Base-by-base conservation (phyloP, 306 rosid species). In the Malus sylvestris region DNA sequence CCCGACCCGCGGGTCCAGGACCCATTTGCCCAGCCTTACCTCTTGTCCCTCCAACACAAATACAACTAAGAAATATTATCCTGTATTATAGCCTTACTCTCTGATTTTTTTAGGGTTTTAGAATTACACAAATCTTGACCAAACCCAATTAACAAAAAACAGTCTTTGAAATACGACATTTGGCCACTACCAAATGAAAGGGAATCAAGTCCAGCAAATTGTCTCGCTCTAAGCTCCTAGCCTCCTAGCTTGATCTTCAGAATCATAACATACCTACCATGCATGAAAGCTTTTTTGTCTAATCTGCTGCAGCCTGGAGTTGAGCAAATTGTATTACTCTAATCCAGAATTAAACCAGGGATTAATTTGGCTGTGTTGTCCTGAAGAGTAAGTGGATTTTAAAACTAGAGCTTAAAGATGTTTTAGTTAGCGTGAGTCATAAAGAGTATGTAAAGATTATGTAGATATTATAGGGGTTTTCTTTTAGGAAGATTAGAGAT, bases 91-190 rank as follows among this genome's bases (percentile, higher is more conserved):
- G 55, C 55, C 55, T 15, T 15, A 15, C 55, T 5, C 46, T 46
- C 35, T 71, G 18, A 61, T 73, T 71, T n/a, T 14, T 60, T 72
- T 46, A 32, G 33, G 49, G 6, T n/a, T 68, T 38, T 72, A 64
- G 81, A 67, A 67, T 72, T 68, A 71, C 72, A 15, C 67, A 57
- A 49, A 33, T 32, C 65, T 72, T 57, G 52, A 66, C 64, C 73
- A 25, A 76, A 40, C 58, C 64, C 32, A 45, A n/a, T 27, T 46
- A 32, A 32, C 62, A 23, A 1, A 23, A 45, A 60, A 18, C 58
- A 61, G 42, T 35, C 42, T 42, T 73, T 25, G 64, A 69, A 30
- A 11, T 23, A 30, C 14, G 13, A 32, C 9, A 18, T 20, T 13
- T 25, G 59, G 27, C 42, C 42, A 25, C 57, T 52, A 57, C 29